Percentiles rank a stretch among this genome's conserved stretches.
Conservation (phyloP, 139 green algal species). For the Astrephomene gubernaculifera region DNA sequence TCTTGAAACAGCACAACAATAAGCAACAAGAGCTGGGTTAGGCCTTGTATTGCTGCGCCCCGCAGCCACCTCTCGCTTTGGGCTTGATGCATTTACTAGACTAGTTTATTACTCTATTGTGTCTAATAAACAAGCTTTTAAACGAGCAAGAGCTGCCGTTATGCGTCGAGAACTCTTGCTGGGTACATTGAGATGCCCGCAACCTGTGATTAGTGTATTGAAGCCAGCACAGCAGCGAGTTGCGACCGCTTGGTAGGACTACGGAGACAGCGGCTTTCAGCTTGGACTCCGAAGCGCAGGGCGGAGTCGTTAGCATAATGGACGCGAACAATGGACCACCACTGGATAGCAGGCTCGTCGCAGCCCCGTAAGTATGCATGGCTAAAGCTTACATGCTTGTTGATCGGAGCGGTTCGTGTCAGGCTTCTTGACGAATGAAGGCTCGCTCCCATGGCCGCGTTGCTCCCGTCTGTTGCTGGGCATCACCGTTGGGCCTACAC, state of each 20-base stretch:
- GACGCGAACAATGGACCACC: slow-evolving; percentile 21
- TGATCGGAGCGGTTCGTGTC: neutral
- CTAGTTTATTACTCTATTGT: neutral
- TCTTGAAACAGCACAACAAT: neutral
- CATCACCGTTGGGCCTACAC: neutral
- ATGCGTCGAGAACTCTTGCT: neutral
- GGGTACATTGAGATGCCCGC: neutral
- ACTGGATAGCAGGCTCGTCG: slow-evolving; percentile 2
- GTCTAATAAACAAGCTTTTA: neutral
- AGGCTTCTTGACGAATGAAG: neutral
- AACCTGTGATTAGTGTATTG: neutral
- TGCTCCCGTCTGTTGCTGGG: neutral
- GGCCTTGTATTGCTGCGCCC: neutral
- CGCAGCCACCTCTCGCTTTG: neutral
- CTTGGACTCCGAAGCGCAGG: neutral
- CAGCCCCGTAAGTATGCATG: slow-evolving; percentile 1
- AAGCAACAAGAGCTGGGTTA: neutral
- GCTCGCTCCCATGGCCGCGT: no score
- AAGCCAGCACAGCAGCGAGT: neutral
- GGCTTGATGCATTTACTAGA: neutral
- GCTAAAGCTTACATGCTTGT: neutral
- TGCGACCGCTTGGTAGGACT: neutral
- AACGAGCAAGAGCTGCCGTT: neutral
- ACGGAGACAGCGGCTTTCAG: neutral
- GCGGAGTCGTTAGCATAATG: neutral